A percentile compares a stretch with the other conserved stretches of the same genome.
Conservation (phyloP, 257 asterid species). For the Nicotiana tomentosiformis region DNA sequence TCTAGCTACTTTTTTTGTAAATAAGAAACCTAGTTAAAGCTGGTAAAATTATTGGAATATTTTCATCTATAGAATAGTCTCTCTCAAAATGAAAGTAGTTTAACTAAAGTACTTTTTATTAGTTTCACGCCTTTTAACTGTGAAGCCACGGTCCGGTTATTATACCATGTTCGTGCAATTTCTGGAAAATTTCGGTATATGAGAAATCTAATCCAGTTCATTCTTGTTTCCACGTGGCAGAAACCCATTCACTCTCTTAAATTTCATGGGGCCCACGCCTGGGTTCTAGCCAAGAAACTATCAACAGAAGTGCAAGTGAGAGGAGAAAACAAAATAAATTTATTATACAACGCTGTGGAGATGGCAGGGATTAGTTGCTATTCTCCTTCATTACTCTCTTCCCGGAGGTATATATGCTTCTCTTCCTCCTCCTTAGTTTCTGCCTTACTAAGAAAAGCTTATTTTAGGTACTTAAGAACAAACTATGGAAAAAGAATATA, state of each 20-base stretch:
- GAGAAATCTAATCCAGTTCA: constrained; percentile 36
- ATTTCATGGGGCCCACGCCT: constrained; percentile 43
- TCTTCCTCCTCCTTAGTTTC: not conserved
- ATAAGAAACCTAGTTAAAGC: no score
- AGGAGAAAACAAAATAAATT: not conserved
- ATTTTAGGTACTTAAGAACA: not conserved
- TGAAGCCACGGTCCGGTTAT: no score
- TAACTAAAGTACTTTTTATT: no score
- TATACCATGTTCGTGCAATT: no score
- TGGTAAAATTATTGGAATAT: no score
- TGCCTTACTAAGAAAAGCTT: not conserved
- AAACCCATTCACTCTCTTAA: constrained; percentile 35
- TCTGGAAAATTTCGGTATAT: not conserved
- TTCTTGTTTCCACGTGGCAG: constrained; percentile 52
- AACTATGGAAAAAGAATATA: not conserved
- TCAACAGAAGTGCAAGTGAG: constrained; percentile 4
- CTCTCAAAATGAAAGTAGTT: no score
- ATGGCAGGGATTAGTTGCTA: constrained; percentile 66
- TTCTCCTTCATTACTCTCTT: constrained; percentile 50
- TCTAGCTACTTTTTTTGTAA: no score
- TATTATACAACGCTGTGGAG: not conserved
- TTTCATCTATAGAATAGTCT: no score
- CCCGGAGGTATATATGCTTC: constrained; percentile 34
- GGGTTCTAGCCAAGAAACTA: constrained; percentile 9
- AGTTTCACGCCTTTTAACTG: no score